Base-by-base conservation (phyloP, 2,329 filamentous ascomycete genomes). In the Thielaviopsis euricoi region DNA sequence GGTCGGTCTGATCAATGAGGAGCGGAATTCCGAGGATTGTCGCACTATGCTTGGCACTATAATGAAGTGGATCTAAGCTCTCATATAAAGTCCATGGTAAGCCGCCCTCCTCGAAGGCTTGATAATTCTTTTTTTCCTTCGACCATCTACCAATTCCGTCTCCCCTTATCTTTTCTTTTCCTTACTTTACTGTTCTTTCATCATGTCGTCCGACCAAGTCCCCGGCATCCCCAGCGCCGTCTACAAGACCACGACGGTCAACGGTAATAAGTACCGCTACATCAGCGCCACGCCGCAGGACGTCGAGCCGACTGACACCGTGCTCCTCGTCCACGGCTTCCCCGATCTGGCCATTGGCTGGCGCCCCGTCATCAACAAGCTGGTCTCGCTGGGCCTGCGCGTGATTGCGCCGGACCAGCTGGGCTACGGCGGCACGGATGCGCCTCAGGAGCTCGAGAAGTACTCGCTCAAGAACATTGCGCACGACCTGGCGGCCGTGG, bases 341-440 rank as follows among this genome's bases (percentile, higher is more conserved):
- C 90, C 90, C 0, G 89, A 95, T 70, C 71, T 93, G 19, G 80
- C 81, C 9, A 82, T 89, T 66, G 89, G 86, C 66, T 97, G 91
- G 91, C 84, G 90, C 61, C 85, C 87, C 70, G 90, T 96, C 70
- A 86, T 96, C 60, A 89, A 90, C 0, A 71, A 81, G 64, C 77
- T 97, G 22, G 70, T 86, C 37, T 76, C 82, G 6, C 74, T 88
- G 58, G 85, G 85, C 22, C 79, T 91, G 63, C 81, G 86, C 58
- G 88, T 95, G 57, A 81, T 97, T 23, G 87, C 82, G 12, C 86
- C 89, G 0, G 89, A 96, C 70, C 84, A 89, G 76, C 78, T 95
- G 64, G 91, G 91, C 62, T 97, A 93, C 68, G 87, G 86, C 25
- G 78, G 81, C 60, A 93, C 87, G 25, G 85, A 76, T 60, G 82